These are phyloP conservation scores for Colletotrichum lindemuthianum DNA, from an alignment of 2,329 filamentous ascomycete genomes.

Conservation along the genomic window DNA sequence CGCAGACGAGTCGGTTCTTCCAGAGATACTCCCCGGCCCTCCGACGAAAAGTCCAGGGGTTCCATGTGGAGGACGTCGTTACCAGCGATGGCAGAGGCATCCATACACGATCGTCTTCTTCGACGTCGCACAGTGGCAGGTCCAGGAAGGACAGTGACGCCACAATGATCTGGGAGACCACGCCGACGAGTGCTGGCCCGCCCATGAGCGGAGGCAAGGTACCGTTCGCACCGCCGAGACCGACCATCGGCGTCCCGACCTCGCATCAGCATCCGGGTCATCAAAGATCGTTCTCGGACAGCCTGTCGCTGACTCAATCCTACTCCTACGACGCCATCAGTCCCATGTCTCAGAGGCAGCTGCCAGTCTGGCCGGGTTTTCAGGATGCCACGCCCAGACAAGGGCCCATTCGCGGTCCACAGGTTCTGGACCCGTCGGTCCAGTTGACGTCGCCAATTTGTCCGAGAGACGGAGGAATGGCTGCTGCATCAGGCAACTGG, in stretches of 20 bases:
- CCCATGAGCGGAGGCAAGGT: background rate
- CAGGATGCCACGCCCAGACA: conserved; percentile 23
- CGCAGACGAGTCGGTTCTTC: conserved; percentile 19
- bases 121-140: background rate
- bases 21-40: conserved; percentile 12
- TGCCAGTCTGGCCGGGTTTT: conserved; percentile 15
- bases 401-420: background rate
- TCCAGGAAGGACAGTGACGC: background rate
- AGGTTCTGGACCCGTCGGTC: background rate
- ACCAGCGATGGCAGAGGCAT: background rate
- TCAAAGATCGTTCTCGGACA: conserved; percentile 24
- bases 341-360: conserved; percentile 9
- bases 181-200: background rate
- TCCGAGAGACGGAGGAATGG: background rate
- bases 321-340: conserved; percentile 13
- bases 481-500: background rate
- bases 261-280: conserved; percentile 4
- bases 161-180: background rate
- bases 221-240: conserved; percentile 1
- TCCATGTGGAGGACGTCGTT: background rate
- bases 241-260: background rate
- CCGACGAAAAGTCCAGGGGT: conserved; percentile 12
- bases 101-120: background rate
- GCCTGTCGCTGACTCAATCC: conserved; percentile 14
- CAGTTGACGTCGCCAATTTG: conserved; percentile 17